These are phyloP conservation scores for Globisporangium nagaii DNA, from an alignment of 352 stramenopile genomes.

Conservation along the genomic window DNA sequence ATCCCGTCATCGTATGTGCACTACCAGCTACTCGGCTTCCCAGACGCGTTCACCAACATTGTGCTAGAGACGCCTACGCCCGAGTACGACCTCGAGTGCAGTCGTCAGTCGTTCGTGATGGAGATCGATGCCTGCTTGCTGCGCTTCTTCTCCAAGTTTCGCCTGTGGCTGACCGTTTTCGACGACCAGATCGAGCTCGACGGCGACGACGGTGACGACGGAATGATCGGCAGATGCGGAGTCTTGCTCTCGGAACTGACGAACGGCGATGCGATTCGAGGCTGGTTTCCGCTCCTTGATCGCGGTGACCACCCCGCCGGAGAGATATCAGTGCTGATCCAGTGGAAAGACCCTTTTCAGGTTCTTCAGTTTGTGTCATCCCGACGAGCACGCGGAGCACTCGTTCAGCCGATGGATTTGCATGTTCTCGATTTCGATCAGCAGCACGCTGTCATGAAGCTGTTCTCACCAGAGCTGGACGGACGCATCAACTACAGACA, in stretches of 20 bases:
- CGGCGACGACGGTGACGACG: conserved; percentile 30
- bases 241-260: conserved; percentile 64
- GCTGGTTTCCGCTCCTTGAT: conserved; percentile 71
- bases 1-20: conserved; percentile 81
- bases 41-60: conserved; percentile 87
- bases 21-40: conserved; percentile 88
- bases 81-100: conserved; percentile 66
- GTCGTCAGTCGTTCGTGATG: conserved; percentile 59
- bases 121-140: conserved; percentile 71
- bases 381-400: conserved; percentile 19
- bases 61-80: conserved; percentile 49
- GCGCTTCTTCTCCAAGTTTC: conserved; percentile 79
- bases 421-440: conserved; percentile 66
- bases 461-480: conserved; percentile 56
- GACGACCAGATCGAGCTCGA: conserved; percentile 60
- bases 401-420: conserved; percentile 29
- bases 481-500: conserved; percentile 66
- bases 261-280: conserved; percentile 59
- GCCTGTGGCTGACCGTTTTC: conserved; percentile 82
- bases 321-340: conserved; percentile 63
- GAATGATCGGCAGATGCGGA: conserved; percentile 67
- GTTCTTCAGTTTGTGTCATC: conserved; percentile 46
- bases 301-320: conserved; percentile 45
- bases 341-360: conserved; percentile 78
- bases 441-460: conserved; percentile 52